These are phyloP conservation scores for Aspergillus bertholletiae DNA, from an alignment of 495 filamentous ascomycete genomes.

Conservation along the genomic window DNA sequence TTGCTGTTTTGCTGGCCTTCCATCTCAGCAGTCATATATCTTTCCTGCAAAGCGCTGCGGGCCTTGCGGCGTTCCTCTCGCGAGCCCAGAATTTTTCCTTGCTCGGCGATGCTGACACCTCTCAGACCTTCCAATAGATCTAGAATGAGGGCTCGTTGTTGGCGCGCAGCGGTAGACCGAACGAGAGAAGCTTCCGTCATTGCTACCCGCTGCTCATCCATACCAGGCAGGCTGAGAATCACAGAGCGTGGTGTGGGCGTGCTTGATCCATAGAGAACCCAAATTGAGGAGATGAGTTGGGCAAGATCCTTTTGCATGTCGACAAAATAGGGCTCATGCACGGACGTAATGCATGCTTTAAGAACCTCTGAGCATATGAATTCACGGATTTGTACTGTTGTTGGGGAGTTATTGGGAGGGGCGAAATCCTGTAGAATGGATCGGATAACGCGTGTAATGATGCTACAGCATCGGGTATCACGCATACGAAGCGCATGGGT, in stretches of 20 bases:
- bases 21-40: constrained; percentile 51
- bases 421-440: constrained; percentile 80
- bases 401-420: constrained; percentile 42
- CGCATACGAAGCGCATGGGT: constrained; percentile 87
- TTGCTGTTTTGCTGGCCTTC: constrained; percentile 41
- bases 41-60: constrained; percentile 51
- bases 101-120: constrained; percentile 86
- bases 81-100: constrained; percentile 69
- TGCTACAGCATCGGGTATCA: constrained; percentile 82
- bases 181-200: constrained; percentile 49
- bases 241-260: constrained; percentile 53
- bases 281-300: constrained; percentile 78
- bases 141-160: constrained; percentile 80
- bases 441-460: constrained; percentile 79
- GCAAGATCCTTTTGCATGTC: constrained; percentile 94
- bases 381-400: constrained; percentile 73
- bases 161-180: constrained; percentile 64
- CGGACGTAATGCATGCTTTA: constrained; percentile 76
- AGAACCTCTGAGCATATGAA: constrained; percentile 85
- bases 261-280: constrained; percentile 63
- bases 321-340: constrained; percentile 94
- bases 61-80: constrained; percentile 49
- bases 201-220: constrained; percentile 42
- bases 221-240: constrained; percentile 55
- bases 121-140: constrained; percentile 81